These are phyloP conservation scores for Purpureocillium lavendulum DNA, from an alignment of 2,329 filamentous ascomycete species.

Conservation along the genomic window DNA sequence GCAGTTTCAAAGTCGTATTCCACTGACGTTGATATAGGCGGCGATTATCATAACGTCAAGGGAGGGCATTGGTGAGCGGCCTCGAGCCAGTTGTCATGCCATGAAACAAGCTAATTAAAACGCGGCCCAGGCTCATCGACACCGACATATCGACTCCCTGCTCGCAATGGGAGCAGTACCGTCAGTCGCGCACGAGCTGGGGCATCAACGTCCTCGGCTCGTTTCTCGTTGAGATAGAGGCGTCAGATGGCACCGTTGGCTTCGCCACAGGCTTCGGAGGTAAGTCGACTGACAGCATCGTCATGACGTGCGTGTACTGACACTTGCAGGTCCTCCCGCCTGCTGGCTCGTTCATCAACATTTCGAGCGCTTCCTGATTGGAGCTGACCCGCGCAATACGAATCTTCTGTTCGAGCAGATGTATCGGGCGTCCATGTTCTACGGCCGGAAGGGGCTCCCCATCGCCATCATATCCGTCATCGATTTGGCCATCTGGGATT, in stretches of 20 bases:
- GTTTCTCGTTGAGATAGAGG: slow-evolving; percentile 84
- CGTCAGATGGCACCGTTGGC: slow-evolving; percentile 82
- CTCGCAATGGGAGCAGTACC: slow-evolving; percentile 82
- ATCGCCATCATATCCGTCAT: slow-evolving; percentile 91
- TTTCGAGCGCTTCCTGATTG: slow-evolving; percentile 85
- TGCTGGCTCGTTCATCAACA: slow-evolving; percentile 93
- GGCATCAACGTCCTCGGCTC: slow-evolving; percentile 93
- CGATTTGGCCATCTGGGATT: slow-evolving; percentile 86
- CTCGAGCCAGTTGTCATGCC: background rate
- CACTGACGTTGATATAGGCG: slow-evolving; percentile 35
- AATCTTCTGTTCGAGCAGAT: slow-evolving; percentile 93
- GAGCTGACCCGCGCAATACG: slow-evolving; percentile 81
- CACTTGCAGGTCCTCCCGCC: slow-evolving; percentile 60
- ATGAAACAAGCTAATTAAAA: background rate
- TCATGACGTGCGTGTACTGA: too few relatives aligned
- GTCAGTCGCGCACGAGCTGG: slow-evolving; percentile 82
- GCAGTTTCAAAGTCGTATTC: background rate
- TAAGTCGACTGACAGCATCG: slow-evolving; percentile 18
- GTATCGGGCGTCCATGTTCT: slow-evolving; percentile 95
- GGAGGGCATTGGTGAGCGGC: slow-evolving; percentile 53
- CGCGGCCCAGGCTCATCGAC: slow-evolving; percentile 71
- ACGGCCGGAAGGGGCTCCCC: slow-evolving; percentile 85
- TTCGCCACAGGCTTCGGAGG: slow-evolving; percentile 91
- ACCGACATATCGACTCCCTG: slow-evolving; percentile 88
- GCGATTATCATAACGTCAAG: slow-evolving; percentile 90